Base-by-base conservation (phyloP, 768 basidiomycete genomes). In the Boletus bicolor region DNA sequence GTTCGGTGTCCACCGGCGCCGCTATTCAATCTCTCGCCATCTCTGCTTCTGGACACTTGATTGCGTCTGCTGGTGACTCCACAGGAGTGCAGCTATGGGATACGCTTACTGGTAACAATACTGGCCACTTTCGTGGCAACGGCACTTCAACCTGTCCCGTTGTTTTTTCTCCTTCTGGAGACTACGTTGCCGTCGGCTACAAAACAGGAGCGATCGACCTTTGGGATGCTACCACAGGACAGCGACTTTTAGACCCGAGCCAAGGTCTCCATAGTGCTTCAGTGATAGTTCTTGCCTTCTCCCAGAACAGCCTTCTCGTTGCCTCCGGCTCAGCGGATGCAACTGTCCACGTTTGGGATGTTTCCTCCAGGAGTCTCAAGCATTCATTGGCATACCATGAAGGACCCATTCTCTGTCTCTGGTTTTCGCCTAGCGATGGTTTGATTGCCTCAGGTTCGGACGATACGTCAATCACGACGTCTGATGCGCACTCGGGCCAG, bases 11-110 rank as follows among this genome's bases (percentile, higher is more conserved):
- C 38, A 56, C 56, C 9, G 56, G 51, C 21, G 15, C 21, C 37
- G 8, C 38, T 12, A 35, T 65, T 9, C 42, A 50, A 39, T 65
- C 61, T 28, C 59, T 65, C 32, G 56, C 53, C 19, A 52, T 58
- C 44, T 64, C 57, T 58, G 24, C 56, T 51, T 59, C 61, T 41
- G 64, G 64, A 12, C 49, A 50, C 10, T 39, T 57, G 37, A 58
- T 63, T 28, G 64, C 63, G 8, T 60, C 64, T 7, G 61, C 57
- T 30, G 57, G 57, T 39, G 55, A 44, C 15, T 30, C 26, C 11
- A 88, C 91, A 61, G 61, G 60, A 38, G 61, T 65, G 35, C 61
- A 63, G 24, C n/a, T 65, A 21, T 65, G 64, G 64, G 62, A 64
- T 35, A 30, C 24, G 32, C 44, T 60, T 34, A 64, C 53, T 21